Base-by-base conservation (phyloP, 176 grass and related monocot genomes). In the Raddia guianensis region DNA sequence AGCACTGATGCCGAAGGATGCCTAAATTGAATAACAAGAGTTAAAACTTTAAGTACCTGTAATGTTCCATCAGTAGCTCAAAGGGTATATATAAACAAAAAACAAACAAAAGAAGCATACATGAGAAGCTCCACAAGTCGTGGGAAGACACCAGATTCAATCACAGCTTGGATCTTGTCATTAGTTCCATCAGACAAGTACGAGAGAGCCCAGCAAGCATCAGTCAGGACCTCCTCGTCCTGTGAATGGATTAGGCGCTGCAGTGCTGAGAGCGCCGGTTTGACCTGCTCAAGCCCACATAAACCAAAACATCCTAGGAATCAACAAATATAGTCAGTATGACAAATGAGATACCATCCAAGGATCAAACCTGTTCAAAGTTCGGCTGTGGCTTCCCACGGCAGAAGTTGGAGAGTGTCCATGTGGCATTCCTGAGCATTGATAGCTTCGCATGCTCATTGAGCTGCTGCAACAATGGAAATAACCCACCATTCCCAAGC, bases 341-440 rank as follows among this genome's bases (percentile, higher is more conserved):
- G 74, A 37, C 3, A 49, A 52, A 48, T 13, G 5, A 78, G 57
- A 16, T 2, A 77, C 9, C 50, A n/a, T 9, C 42, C 13, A n/a
- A 82, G 72, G 81, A 74, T 34, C 7, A 80, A 80, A 97, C 94
- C 94, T 94, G 94, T 12, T 97, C 94, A 67, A 97, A 97, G 67
- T 73, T 74, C 0, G 94, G 94, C 44, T 97, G 94, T 32, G 94
- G 94, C 68, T 97, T 97, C 50, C 94, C 94, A 49, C 94, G 90
- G 60, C 94, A 97, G 37, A 97, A 97, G 72, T 97, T 97, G 7
- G 94, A 97, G 3, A 97, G 89, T 20, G 94, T 97, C 94, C 94
- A 97, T 50, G 94, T 97, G 58, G 91, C 91, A 51, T 97, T 97
- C 79, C 94, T 94, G 11, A 97, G 90, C 94, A 97, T 97, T 0